Evolutionary conservation across 2,329 filamentous ascomycete species (phyloP).

Genomic region (Aspergillus quadricinctus): DNA sequence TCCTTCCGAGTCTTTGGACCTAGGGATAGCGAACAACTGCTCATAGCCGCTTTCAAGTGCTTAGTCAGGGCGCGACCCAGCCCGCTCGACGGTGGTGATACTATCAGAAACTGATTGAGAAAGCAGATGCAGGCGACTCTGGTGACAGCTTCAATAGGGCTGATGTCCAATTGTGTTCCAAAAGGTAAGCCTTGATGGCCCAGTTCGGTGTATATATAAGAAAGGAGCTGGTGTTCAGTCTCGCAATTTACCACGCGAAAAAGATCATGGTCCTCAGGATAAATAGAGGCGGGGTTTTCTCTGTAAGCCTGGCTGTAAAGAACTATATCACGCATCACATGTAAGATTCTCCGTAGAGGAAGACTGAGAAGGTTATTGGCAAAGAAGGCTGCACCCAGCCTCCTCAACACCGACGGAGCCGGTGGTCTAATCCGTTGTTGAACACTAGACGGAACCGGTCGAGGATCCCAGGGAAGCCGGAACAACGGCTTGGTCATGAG

Average conservation of each 20-base stretch:
- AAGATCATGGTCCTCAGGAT: conserved; percentile 25
- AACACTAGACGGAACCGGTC: conserved; percentile 24
- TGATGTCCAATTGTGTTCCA: conserved; percentile 8
- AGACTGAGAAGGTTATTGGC: conserved; percentile 27
- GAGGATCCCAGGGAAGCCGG: conserved; percentile 29
- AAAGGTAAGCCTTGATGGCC: neutral
- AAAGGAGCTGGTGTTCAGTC: conserved; percentile 35
- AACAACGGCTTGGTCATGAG: conserved; percentile 33
- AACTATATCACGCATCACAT: conserved; percentile 27
- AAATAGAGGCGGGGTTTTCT: conserved; percentile 17
- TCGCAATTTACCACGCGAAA: conserved; percentile 32
- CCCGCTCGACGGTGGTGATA: conserved; percentile 30
- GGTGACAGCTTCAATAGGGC: conserved; percentile 28
- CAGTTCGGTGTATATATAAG: conserved; percentile 28
- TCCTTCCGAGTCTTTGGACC: conserved; percentile 14
- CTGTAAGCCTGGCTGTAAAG: conserved; percentile 28
- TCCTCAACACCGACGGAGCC: conserved; percentile 18
- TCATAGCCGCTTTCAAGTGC: conserved; percentile 22
- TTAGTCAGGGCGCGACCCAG: conserved; percentile 31
- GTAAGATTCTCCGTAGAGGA: conserved; percentile 22
- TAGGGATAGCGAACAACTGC: conserved; percentile 14
- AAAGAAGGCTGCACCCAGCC: conserved; percentile 25
- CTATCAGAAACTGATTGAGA: conserved; percentile 29
- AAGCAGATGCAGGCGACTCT: conserved; percentile 30
- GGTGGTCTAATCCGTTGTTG: conserved; percentile 26